phyloP scores from a whole-genome alignment of 371 early-diverging fungal species.

The Choanephora cucurbitarum region DNA sequence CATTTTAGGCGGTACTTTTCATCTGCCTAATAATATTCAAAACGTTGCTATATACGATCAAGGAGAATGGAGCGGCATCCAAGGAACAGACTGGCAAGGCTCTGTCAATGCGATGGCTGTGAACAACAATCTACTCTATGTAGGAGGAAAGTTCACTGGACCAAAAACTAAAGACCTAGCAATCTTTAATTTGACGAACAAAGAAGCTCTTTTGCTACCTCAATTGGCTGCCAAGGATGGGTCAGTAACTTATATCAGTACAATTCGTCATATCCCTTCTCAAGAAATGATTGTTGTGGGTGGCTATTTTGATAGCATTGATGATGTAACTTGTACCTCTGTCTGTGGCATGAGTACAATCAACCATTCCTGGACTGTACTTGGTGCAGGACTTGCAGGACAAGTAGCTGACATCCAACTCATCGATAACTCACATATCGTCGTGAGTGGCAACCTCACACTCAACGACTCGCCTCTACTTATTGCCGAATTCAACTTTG shows the following conservation, averaged over 20 bases:
- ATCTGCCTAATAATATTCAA: conserved; percentile 24
- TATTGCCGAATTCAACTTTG: conserved; percentile 55
- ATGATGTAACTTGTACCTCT: conserved; percentile 41
- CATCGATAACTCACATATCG: conserved; percentile 42
- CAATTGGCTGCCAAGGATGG: conserved; percentile 34
- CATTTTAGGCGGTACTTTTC: conserved; percentile 49
- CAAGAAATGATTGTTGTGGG: conserved; percentile 43
- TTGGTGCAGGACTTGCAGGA: conserved; percentile 43
- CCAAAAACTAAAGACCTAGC: conserved; percentile 29
- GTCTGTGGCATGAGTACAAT: conserved; percentile 44
- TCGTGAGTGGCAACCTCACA: conserved; percentile 53
- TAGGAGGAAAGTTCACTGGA: conserved; percentile 50
- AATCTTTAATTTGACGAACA: conserved; percentile 28
- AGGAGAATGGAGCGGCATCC: conserved; percentile 41
- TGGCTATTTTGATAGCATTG: conserved; percentile 61
- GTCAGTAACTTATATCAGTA: conserved; percentile 39
- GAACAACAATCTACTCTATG: conserved; percentile 43
- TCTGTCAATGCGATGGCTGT: conserved; percentile 35
- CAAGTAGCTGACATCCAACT: conserved; percentile 54
- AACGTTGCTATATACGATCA: conserved; percentile 50
- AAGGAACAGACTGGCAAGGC: conserved; percentile 43
- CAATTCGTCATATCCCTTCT: conserved; percentile 37
- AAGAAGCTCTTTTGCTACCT: conserved; percentile 16
- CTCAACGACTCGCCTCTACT: conserved; percentile 41
- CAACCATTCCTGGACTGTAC: conserved; percentile 43